These are phyloP conservation scores for Melampsora larici-populina DNA, from an alignment of 1,284 basidiomycete genomes.

Conservation along the genomic window DNA sequence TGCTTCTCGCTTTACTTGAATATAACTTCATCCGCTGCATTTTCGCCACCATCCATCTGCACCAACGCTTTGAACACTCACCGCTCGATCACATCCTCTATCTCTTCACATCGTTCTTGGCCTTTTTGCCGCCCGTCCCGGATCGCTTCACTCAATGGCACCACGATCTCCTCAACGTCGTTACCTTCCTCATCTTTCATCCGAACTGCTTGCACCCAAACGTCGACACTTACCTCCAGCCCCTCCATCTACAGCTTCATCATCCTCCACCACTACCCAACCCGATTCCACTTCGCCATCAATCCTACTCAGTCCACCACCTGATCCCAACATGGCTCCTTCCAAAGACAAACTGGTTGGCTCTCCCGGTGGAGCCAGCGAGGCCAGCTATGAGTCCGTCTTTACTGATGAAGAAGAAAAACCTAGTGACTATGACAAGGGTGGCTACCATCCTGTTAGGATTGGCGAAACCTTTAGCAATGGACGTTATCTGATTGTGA, in stretches of 20 bases:
- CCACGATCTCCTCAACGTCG: slow-evolving; percentile 33
- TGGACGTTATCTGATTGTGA: slow-evolving; percentile 80
- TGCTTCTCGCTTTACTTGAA: too few relatives aligned
- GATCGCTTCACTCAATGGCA: neutral
- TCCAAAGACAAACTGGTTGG: slow-evolving; percentile 3
- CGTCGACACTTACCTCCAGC: neutral
- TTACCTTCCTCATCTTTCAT: slow-evolving; percentile 12
- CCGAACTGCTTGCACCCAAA: neutral
- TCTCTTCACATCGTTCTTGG: too few relatives aligned
- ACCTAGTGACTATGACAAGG: slow-evolving; percentile 57
- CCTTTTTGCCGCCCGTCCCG: neutral
- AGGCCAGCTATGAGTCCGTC: slow-evolving; percentile 46
- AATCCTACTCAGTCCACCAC: neutral
- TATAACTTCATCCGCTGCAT: too few relatives aligned
- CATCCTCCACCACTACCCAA: slow-evolving; percentile 10
- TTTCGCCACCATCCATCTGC: too few relatives aligned
- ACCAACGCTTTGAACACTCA: too few relatives aligned
- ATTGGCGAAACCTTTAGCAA: slow-evolving; percentile 90
- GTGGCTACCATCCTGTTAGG: slow-evolving; percentile 86
- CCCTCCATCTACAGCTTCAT: slow-evolving; percentile 8
- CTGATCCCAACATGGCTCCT: slow-evolving; percentile 1
- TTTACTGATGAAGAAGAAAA: slow-evolving; percentile 57
- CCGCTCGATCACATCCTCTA: too few relatives aligned
- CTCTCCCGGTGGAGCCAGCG: neutral
- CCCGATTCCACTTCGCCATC: slow-evolving; percentile 11